Evolutionary conservation across 1,284 basidiomycete species (phyloP).

Genomic region (Austropuccinia psidii): DNA sequence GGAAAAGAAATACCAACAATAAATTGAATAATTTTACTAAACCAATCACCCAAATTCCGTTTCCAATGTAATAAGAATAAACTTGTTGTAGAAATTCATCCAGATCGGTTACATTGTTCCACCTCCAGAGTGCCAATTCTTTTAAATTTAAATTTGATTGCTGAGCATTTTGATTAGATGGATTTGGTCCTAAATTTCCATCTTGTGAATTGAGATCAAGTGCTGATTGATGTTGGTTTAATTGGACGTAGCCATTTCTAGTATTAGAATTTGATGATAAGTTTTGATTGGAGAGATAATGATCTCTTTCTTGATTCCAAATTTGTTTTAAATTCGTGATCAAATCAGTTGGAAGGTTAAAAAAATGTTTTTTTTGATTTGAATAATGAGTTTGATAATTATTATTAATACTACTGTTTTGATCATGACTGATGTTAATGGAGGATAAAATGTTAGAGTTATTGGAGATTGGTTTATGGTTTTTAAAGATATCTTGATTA

Average conservation of each 20-base stretch:
- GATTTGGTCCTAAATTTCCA: not conserved
- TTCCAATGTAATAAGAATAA: slow-evolving; percentile 90
- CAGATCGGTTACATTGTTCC: slow-evolving; percentile 96
- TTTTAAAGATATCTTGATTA: not conserved
- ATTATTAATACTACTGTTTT: slow-evolving; percentile 1
- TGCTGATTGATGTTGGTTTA: not conserved
- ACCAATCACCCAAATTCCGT: slow-evolving; percentile 89
- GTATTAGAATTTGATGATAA: not conserved
- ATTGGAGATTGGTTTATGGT: not conserved
- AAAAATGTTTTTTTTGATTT: not conserved
- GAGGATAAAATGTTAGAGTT: slow-evolving; percentile 12
- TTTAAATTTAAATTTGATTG: slow-evolving; percentile 38
- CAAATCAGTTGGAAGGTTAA: not conserved
- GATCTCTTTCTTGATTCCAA: slow-evolving; percentile 29
- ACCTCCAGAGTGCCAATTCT: slow-evolving; percentile 93
- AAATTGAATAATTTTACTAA: slow-evolving; percentile 79
- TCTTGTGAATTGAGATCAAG: not conserved
- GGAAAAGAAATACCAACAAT: slow-evolving; percentile 58
- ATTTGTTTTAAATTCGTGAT: slow-evolving; percentile 15
- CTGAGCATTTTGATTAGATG: not conserved
- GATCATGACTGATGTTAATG: slow-evolving; percentile 31
- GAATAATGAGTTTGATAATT: not conserved
- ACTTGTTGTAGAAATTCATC: slow-evolving; percentile 86
- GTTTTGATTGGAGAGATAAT: not conserved
- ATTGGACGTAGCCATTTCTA: not conserved